phyloP scores from a whole-genome alignment of 1,284 basidiomycete genomes.

The Erythrobasidium hasegawianum region DNA sequence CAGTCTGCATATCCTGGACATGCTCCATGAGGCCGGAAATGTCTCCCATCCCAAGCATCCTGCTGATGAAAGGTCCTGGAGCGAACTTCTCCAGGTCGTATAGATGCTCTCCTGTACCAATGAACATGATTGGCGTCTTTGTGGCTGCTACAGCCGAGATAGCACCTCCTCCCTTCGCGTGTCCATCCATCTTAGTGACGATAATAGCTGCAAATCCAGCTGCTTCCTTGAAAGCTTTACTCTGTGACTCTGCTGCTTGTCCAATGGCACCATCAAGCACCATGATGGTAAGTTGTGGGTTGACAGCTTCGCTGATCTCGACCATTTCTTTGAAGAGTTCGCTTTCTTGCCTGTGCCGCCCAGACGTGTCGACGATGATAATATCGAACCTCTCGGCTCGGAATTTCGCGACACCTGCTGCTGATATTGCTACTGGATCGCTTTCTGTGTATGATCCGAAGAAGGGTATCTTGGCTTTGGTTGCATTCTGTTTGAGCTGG shows the following conservation, averaged over 20 bases:
- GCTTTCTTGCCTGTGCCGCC: constrained; percentile 93
- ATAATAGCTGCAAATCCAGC: constrained; percentile 98
- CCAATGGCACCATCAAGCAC: constrained; percentile 58
- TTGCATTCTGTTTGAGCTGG: constrained; percentile 84
- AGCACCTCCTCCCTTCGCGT: constrained; percentile 97
- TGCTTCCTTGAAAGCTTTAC: constrained; percentile 94
- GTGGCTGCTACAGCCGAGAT: constrained; percentile 99
- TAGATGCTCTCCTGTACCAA: constrained; percentile 95
- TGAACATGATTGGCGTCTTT: constrained; percentile 96
- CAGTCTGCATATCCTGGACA: constrained; percentile 88
- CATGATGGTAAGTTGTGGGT: constrained; percentile 60
- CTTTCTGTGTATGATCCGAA: constrained; percentile 99
- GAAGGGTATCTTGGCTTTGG: constrained; percentile 98
- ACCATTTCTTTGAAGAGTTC: constrained; percentile 99
- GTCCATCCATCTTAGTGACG: constrained; percentile 99
- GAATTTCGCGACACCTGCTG: constrained; percentile 92
- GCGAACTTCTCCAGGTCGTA: constrained; percentile 93
- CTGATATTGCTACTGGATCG: constrained; percentile 91
- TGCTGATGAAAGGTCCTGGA: constrained; percentile 95
- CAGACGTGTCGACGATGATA: constrained; percentile 98
- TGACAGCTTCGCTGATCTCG: constrained; percentile 86
- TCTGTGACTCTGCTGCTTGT: constrained; percentile 95
- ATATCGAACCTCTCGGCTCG: constrained; percentile 97
- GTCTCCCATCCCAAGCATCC: constrained; percentile 91
- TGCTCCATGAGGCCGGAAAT: constrained; percentile 96